phyloP scores from a whole-genome alignment of 768 basidiomycete species.

The Termitomyces sp. region DNA sequence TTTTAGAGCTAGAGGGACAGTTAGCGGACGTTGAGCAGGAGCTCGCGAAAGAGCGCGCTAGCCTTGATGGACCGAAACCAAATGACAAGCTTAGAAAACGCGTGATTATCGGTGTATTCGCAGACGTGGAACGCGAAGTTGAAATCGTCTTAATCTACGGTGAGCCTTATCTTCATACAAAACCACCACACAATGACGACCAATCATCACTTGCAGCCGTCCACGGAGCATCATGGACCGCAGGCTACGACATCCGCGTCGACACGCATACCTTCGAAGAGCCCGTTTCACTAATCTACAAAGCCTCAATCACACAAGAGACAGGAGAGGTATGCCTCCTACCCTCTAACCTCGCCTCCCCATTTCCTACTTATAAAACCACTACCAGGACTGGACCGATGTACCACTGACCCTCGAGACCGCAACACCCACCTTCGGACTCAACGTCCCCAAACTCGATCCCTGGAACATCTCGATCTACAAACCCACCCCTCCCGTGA shows the following conservation, averaged over 20 bases:
- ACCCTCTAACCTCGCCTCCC: background rate
- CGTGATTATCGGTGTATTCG: conserved; percentile 21
- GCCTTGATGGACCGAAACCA: conserved; percentile 7
- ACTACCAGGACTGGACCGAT: conserved; percentile 30
- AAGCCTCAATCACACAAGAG: conserved; percentile 31
- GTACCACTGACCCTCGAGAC: conserved; percentile 35
- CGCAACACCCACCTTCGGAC: conserved; percentile 30
- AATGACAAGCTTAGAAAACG: conserved; percentile 13
- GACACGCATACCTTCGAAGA: conserved; percentile 26
- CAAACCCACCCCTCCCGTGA: background rate
- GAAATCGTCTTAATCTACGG: conserved; percentile 28
- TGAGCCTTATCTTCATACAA: conserved; percentile 6
- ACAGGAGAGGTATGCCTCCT: conserved; percentile 31
- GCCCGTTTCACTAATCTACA: conserved; percentile 30
- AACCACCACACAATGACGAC: background rate
- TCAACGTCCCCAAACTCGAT: conserved; percentile 25
- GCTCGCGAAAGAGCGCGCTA: conserved; percentile 15
- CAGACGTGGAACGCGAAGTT: conserved; percentile 21
- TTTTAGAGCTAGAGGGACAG: conserved; percentile 16
- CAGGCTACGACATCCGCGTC: conserved; percentile 35
- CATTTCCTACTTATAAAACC: background rate
- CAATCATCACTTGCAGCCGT: conserved; percentile 1
- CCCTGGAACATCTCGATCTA: conserved; percentile 22
- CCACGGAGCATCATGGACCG: conserved; percentile 20
- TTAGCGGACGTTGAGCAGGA: conserved; percentile 13